Evolutionary conservation across 2,329 filamentous ascomycete species (phyloP), one percentile per base, ranked within the genome.

Genomic region (Rhinocladiella similis): DNA sequence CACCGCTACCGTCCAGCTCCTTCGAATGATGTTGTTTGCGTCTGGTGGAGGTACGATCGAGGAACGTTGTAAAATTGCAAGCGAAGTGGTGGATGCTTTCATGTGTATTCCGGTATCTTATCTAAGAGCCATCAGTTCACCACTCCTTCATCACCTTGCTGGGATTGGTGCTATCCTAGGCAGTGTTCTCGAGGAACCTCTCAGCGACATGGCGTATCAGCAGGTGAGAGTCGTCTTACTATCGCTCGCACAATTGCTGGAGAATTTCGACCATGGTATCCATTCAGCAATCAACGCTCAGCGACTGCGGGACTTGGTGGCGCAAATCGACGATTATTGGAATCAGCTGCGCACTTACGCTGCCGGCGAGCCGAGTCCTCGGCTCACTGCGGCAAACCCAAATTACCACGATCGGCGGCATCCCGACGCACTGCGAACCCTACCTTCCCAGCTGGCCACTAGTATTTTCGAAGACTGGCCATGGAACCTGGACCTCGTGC

Each of bases 121-220:
- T 61, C 65, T 80, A 14, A 70, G 72, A 53, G 77, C 75, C 1
- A 80, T 81, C 47, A 78, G 75, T 54, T 73, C 76, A 3, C 78
- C 78, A 14, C 66, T 80, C 56, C 69, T 80, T 5, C 72, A 80
- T 59, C 78, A 80, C 60, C 68, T 81, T 3, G 75, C 72, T 6
- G 76, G 77, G 13, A 79, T 80, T 41, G 79, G 78, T 4, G 70
- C 72, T 2, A 78, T 81, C 47, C 70, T 81, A n/a, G 76, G 75
- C 18, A 74, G 73, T 3, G 75, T 77, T 25, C 73, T 80, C 59
- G 77, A 77, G 54, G 72, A 72, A 5, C 70, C 69, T 20, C 60
- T 79, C n/a, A 74, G 70, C 22, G 75, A 77, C 59, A 65, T 66
- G 29, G 71, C 69, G 1, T 79, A 78, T 59, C 66, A 69, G 27